Base-by-base conservation (phyloP, 2,329 filamentous ascomycete genomes). In the Ophidiomyces ophidiicola region DNA sequence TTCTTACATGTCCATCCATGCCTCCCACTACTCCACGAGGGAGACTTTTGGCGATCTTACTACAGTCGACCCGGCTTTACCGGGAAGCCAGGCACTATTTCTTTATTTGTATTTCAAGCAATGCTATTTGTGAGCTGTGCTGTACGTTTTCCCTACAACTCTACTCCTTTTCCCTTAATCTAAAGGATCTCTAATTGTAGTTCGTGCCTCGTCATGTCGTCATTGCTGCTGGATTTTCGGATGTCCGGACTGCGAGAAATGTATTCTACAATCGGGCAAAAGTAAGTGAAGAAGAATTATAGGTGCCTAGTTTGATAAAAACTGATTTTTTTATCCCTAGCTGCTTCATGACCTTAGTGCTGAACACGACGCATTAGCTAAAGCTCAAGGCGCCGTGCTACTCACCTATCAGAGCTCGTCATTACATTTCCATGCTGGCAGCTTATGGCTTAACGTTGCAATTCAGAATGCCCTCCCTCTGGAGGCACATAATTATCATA, bases 401-500 rank as follows among this genome's bases (percentile, higher is more conserved):
- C 50, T 58, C 12, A 51, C 53, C 0, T 49, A 54, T 3, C 69
- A 70, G 44, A 66, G 66, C 4, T 61, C 60, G 8, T 49, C 49
- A 1, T 44, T 51, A 11, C 45, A 55, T 17, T 51, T 53, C 3
- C 52, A 52, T 17, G 50, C 53, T 11, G 53, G 50, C 15, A 58
- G 51, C 26, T 33, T 55, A 3, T 72, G 69, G 69, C 59, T 72
- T 2, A 59, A 60, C 15, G 59, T 63, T 25, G 66, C 67, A 2
- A 70, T 72, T 34, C 63, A 70, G 47, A 66, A 69, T 39, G 68
- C 69, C 1, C 66, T 63, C 42, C 58, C 59, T 12, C 61, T 64
- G 11, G 63, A 66, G 28, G 64, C 61, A 58, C 36, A 39, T 21
- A 32, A 32, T 15, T 63, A 64, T 15, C 62, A 67, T 33, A 63